These are phyloP conservation scores for Lithospermum erythrorhizon DNA, from an alignment of 257 asterid genomes.

Conservation along the genomic window DNA sequence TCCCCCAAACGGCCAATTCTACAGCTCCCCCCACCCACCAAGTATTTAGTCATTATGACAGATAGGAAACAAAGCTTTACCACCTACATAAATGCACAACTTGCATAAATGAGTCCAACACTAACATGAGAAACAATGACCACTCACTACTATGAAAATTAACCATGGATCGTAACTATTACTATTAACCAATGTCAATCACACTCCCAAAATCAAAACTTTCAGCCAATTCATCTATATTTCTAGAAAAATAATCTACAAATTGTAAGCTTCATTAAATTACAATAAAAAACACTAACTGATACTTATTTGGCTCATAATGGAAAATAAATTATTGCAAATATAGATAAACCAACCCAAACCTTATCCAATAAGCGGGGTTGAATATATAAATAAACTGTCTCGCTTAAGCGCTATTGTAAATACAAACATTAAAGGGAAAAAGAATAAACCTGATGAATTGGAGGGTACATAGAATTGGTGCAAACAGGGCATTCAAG, in stretches of 20 bases:
- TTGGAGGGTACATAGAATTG: no score
- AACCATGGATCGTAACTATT: not conserved
- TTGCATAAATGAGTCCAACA: conserved; percentile 9
- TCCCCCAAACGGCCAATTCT: no score
- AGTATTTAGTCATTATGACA: not conserved
- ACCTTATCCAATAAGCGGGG: no score
- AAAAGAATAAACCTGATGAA: no score
- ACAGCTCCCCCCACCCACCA: no score
- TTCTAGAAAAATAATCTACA: no score
- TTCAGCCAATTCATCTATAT: no score
- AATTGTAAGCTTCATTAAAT: not conserved
- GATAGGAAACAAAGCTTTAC: not conserved
- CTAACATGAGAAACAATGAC: not conserved
- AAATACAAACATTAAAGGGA: no score
- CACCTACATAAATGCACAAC: not conserved
- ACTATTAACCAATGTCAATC: not conserved
- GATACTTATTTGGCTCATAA: not conserved
- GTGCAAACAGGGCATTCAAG: no score
- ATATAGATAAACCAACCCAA: no score
- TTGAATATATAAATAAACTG: no score
- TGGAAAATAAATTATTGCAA: conserved; percentile 6
- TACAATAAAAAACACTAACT: conserved; percentile 5
- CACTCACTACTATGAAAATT: not conserved
- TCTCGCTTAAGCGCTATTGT: no score
- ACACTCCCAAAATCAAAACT: not conserved